Evolutionary conservation across 2,329 filamentous ascomycete genomes (phyloP), one percentile per base, ranked within the genome.

Genomic region (Diaporthe vaccinii): DNA sequence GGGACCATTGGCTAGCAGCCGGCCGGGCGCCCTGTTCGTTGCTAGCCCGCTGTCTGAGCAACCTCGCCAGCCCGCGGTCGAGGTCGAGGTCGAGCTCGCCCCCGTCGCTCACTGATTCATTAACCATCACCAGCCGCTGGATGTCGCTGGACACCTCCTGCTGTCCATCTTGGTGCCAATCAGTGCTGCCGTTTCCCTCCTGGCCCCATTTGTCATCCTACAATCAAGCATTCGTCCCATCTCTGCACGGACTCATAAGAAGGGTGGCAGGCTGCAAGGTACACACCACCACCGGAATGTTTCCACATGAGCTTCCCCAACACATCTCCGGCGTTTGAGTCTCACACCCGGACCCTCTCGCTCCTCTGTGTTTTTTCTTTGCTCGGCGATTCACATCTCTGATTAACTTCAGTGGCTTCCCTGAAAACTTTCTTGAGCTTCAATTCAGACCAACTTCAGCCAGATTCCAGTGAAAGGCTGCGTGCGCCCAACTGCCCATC

Each of bases 251-350:
- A 69, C 65, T 39, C 31, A 3, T 34, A 53, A 28, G 46, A 34
- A 39, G 34, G 49, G 49, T 41, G 46, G 61, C 28, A 46, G 61
- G 34, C 46, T 69, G 65, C 65, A 55, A 53, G 65, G 31, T 39
- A 55, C 65, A 55, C 65, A 62, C 9, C 55, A 65, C 28, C 10
- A 67, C 61, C 61, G 61, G 61, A 67, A 67, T 55, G 65, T 68
- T 68, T 49, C 65, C 28, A 68, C 65, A 53, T 39, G 46, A 53
- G 49, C 65, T 69, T 69, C 65, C 65, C 65, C 65, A 69, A 69
- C 49, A 55, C 34, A 55, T 69, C 49, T 69, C 65, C 65, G 65
- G 65, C n/a, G 49, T 69, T 55, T 55, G 31, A 39, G 65, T 55
- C 49, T 69, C 65, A 69, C 65, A 22, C 22, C 34, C 31, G 49